Evolutionary conservation across 2,329 filamentous ascomycete species (phyloP).

Genomic region (Sordariomycetes sp.): DNA sequence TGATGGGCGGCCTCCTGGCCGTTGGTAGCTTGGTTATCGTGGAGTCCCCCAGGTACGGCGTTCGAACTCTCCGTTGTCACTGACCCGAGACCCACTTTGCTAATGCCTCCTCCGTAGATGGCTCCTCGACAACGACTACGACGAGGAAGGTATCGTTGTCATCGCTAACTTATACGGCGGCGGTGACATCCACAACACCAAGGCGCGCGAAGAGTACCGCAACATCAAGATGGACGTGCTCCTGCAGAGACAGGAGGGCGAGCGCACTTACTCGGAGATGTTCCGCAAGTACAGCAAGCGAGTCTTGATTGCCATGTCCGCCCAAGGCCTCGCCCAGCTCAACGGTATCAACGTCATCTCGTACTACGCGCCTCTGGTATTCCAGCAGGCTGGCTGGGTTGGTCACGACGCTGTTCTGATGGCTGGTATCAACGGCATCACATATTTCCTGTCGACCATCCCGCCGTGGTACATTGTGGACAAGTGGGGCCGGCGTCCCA

Average conservation of each 20-base stretch:
- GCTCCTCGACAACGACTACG: constrained; percentile 94
- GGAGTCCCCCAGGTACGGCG: constrained; percentile 77
- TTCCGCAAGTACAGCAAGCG: constrained; percentile 85
- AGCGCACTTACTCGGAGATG: constrained; percentile 87
- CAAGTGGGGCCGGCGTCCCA: constrained; percentile 77
- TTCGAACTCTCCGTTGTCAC: background rate
- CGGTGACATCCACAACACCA: constrained; percentile 86
- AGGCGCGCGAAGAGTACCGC: constrained; percentile 90
- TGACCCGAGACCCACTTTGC: constrained; percentile 2
- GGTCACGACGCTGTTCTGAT: constrained; percentile 88
- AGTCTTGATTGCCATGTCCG: constrained; percentile 98
- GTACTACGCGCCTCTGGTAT: constrained; percentile 94
- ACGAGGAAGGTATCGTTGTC: constrained; percentile 96
- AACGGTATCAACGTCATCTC: constrained; percentile 99
- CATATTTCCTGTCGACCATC: constrained; percentile 84
- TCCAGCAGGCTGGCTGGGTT: constrained; percentile 92
- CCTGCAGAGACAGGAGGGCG: constrained; percentile 86
- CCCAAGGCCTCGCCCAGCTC: constrained; percentile 87
- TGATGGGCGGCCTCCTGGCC: constrained; percentile 83
- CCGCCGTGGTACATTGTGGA: constrained; percentile 97
- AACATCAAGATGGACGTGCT: constrained; percentile 99
- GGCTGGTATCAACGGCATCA: constrained; percentile 89
- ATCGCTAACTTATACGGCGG: constrained; percentile 96
- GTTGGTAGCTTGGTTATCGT: constrained; percentile 86
- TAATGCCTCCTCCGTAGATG: constrained; percentile 48